phyloP scores from a whole-genome alignment of 202 grass and related monocot species.

The Dendrocalamus latiflorus region DNA sequence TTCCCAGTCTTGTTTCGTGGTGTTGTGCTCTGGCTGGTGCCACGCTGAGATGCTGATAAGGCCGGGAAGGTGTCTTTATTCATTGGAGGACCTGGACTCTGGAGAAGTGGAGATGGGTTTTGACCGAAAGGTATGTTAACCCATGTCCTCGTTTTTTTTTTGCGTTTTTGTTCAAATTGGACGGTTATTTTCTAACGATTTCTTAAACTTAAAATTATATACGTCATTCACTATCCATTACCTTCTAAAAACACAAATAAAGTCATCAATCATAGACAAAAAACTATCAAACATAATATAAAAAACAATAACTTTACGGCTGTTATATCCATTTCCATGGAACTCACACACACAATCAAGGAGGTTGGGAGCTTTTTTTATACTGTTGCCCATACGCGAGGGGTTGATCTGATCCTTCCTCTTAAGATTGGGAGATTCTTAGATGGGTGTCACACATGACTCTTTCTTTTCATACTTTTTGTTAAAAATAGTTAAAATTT shows the following conservation, averaged over 20 bases:
- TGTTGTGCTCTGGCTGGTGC: background rate
- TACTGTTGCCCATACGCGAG: background rate
- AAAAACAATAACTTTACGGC: too few species aligned
- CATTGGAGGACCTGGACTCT: conserved; percentile 15
- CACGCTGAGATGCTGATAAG: background rate
- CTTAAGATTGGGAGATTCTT: background rate
- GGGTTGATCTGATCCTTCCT: background rate
- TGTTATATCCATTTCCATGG: background rate
- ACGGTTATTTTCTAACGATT: fast-evolving
- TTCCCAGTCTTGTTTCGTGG: background rate
- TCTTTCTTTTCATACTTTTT: too few species aligned
- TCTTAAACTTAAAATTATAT: too few species aligned
- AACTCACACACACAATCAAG: background rate
- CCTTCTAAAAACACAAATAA: too few species aligned
- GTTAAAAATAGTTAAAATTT: too few species aligned
- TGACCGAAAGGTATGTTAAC: background rate
- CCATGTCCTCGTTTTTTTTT: too few species aligned
- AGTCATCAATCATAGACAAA: too few species aligned
- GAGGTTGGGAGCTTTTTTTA: background rate
- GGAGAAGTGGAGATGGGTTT: background rate
- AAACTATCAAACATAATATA: too few species aligned
- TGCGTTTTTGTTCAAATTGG: too few species aligned
- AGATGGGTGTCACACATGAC: too few species aligned
- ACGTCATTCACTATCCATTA: fast-evolving
- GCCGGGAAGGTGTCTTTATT: conserved; percentile 23